Percentiles rank a stretch among this genome's conserved stretches.
Evolutionary conservation across 805 yeast genomes (phyloP).

Genomic region (Ogataea nitratoaversa): DNA sequence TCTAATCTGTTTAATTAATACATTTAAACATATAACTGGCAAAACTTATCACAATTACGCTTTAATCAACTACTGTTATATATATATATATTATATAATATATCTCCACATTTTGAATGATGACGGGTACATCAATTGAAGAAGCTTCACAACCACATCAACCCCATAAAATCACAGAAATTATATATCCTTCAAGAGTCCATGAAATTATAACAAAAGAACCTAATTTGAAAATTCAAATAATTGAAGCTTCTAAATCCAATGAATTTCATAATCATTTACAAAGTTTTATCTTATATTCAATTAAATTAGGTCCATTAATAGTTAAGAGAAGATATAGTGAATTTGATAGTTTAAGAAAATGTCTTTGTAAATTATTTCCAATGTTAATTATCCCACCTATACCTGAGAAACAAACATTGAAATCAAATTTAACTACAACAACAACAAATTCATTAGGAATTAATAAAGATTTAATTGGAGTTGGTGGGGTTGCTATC

Average conservation of each 20-base stretch:
- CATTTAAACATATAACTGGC: too few relatives aligned
- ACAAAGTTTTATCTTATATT: constrained; percentile 67
- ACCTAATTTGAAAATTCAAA: constrained; percentile 26
- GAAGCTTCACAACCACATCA: constrained; percentile 10
- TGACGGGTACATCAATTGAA: too few relatives aligned
- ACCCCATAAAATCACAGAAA: constrained; percentile 19
- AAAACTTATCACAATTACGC: too few relatives aligned
- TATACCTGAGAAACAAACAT: constrained; percentile 80
- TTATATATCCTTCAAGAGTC: constrained; percentile 22
- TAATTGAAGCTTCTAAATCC: constrained; percentile 81
- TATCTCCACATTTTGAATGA: too few relatives aligned
- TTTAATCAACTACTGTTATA: too few relatives aligned
- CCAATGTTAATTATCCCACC: constrained; percentile 90
- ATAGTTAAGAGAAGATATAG: constrained; percentile 81
- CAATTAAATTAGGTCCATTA: constrained; percentile 59
- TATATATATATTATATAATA: too few relatives aligned
- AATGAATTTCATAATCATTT: constrained; percentile 59
- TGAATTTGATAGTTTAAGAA: constrained; percentile 83
- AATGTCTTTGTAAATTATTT: constrained; percentile 61
- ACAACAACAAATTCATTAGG: constrained; percentile 29
- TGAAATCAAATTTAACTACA: constrained; percentile 34
- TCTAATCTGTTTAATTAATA: too few relatives aligned
- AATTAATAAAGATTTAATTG: constrained; percentile 7
- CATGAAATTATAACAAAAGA: constrained; percentile 18
- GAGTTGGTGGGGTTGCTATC: neutral